phyloP scores from a whole-genome alignment of 495 filamentous ascomycete genomes.

The Thermochaetoides thermophila region DNA sequence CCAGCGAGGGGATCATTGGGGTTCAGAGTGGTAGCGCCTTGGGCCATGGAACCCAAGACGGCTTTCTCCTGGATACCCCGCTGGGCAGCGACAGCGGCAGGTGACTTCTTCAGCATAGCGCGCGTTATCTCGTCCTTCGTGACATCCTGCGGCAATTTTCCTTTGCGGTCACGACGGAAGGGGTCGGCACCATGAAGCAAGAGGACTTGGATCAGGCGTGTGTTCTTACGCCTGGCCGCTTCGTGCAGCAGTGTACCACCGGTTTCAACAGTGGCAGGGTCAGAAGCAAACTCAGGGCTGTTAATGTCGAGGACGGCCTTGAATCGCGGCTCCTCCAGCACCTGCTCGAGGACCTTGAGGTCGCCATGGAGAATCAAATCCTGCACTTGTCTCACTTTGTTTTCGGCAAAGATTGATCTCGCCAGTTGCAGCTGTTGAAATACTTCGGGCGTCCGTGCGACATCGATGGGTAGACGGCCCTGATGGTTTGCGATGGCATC shows the following conservation, averaged over 20 bases:
- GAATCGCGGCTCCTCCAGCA: conserved; percentile 72
- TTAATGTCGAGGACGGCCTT: conserved; percentile 82
- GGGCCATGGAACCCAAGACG: conserved; percentile 61
- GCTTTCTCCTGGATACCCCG: conserved; percentile 93
- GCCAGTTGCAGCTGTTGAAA: conserved; percentile 91
- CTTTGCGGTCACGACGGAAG: conserved; percentile 85
- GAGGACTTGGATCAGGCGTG: conserved; percentile 70
- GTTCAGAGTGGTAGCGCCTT: conserved; percentile 38
- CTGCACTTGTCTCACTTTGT: conserved; percentile 69
- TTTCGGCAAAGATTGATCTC: conserved; percentile 77
- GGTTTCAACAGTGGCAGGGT: conserved; percentile 53
- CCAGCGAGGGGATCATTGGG: conserved; percentile 53
- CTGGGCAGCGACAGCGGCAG: conserved; percentile 86
- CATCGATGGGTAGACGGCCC: conserved; percentile 73
- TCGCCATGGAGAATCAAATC: conserved; percentile 52
- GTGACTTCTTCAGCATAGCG: conserved; percentile 80
- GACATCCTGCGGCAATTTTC: conserved; percentile 89
- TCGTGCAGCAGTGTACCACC: conserved; percentile 89
- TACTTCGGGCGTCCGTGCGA: conserved; percentile 81
- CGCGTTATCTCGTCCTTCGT: conserved; percentile 87
- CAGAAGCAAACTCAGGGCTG: conserved; percentile 70
- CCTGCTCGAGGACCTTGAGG: conserved; percentile 60
- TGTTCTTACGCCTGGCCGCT: conserved; percentile 75
- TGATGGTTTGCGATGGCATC: conserved; percentile 83
- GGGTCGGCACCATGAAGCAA: conserved; percentile 95